Percentiles rank a stretch among this genome's conserved stretches.
phyloP scores from a whole-genome alignment of 2,329 filamentous ascomycete genomes.

The Camillea tinctor region DNA sequence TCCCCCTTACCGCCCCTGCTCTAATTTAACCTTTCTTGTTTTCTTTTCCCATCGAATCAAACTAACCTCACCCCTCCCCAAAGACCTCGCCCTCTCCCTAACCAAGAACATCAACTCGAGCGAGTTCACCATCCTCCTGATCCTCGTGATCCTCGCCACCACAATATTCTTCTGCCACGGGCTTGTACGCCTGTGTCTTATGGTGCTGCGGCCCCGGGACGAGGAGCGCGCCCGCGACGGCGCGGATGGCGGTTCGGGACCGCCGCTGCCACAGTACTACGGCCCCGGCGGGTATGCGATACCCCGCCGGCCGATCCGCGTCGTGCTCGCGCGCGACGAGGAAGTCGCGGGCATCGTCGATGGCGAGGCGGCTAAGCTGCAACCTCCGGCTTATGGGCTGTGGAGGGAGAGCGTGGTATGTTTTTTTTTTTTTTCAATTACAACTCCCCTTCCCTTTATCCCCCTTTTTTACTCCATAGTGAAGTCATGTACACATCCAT shows the following conservation, averaged over 20 bases:
- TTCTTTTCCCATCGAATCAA: too few relatives aligned
- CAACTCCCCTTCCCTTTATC: not conserved
- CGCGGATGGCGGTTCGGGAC: not conserved
- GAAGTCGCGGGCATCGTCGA: slow-evolving; percentile 57
- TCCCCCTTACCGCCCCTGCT: not conserved
- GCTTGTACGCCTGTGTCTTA: slow-evolving; percentile 69
- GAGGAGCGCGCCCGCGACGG: slow-evolving; percentile 25
- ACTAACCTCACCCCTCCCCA: slow-evolving; percentile 35
- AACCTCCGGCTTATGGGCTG: slow-evolving; percentile 81
- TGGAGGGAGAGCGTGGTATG: slow-evolving; percentile 81
- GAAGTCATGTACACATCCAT: not conserved
- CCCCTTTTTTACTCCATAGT: not conserved
- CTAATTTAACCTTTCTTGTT: not conserved
- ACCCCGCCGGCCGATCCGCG: slow-evolving; percentile 71
- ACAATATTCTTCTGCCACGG: slow-evolving; percentile 81
- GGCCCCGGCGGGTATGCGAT: slow-evolving; percentile 66
- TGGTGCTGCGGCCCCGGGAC: slow-evolving; percentile 51
- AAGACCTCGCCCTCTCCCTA: slow-evolving; percentile 72
- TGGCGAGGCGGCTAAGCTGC: slow-evolving; percentile 54
- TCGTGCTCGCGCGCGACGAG: slow-evolving; percentile 73
- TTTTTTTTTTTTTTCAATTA: slow-evolving; percentile 23
- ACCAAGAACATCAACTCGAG: slow-evolving; percentile 61
- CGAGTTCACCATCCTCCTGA: slow-evolving; percentile 77
- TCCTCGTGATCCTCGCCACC: slow-evolving; percentile 71
- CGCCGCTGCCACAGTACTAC: slow-evolving; percentile 26